Conservation (phyloP, 305 asterid species). For the Fraxinus angustifolia region DNA sequence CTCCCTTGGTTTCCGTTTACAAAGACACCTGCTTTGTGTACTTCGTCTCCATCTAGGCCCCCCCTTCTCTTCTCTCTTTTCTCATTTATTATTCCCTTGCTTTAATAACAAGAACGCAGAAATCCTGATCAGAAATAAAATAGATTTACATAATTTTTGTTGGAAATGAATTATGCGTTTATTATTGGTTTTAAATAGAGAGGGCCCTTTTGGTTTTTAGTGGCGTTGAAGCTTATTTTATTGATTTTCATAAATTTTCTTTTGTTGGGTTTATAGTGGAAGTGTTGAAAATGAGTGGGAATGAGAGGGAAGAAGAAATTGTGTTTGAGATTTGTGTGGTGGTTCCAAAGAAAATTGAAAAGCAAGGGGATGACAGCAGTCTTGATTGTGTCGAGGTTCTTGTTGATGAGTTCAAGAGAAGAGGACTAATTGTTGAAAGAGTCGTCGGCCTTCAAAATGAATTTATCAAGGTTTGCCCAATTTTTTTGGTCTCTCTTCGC, state of each 20-base stretch:
- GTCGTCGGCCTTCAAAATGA: conserved; percentile 77
- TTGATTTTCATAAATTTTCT: conserved; percentile 5
- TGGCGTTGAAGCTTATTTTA: conserved; percentile 12
- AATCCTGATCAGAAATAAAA: conserved; percentile 28
- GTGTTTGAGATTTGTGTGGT: conserved; percentile 74
- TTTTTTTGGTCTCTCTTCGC: neutral
- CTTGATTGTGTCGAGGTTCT: conserved; percentile 62
- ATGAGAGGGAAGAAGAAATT: conserved; percentile 47
- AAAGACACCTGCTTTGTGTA: conserved; percentile 38
- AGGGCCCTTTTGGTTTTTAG: conserved; percentile 20
- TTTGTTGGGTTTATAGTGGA: conserved; percentile 22
- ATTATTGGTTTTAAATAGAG: conserved; percentile 7
- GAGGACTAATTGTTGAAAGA: conserved; percentile 69
- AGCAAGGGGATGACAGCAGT: conserved; percentile 32
- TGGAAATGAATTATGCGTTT: conserved; percentile 14
- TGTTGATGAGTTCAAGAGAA: conserved; percentile 50
- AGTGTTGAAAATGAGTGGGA: conserved; percentile 52
- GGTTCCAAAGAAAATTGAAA: conserved; percentile 50
- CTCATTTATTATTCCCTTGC: conserved; percentile 16
- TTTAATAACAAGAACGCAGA: conserved; percentile 28
- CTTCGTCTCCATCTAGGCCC: conserved; percentile 15
- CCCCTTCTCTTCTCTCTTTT: neutral
- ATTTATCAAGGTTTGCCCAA: conserved; percentile 57
- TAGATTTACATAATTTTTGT: conserved; percentile 18
- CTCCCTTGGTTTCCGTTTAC: conserved; percentile 36